These are phyloP conservation scores for Brassica nigra DNA, from an alignment of 345 rosid genomes.

Conservation along the genomic window DNA sequence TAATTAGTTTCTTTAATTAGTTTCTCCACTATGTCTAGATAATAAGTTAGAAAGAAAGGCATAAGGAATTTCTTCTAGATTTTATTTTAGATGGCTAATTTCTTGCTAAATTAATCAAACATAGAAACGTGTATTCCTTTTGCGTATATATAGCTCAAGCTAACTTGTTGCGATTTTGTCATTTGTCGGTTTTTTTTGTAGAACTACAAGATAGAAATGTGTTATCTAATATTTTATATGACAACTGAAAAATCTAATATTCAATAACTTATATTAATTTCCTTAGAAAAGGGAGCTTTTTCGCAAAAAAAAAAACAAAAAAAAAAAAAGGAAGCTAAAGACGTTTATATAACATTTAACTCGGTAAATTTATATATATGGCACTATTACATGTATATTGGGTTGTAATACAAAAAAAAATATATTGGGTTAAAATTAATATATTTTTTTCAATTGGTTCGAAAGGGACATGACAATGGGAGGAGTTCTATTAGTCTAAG, in stretches of 20 bases:
- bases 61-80: not conserved
- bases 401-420: not conserved
- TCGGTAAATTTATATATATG: not conserved
- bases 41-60: not conserved
- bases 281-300: not conserved
- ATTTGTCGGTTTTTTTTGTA: not conserved
- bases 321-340: not conserved
- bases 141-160: not conserved
- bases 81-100: not conserved
- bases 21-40: constrained; percentile 12
- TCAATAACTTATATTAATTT: not conserved
- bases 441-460: constrained; percentile 8
- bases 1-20: not conserved
- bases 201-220: not conserved
- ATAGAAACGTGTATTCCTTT: not conserved
- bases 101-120: not conserved
- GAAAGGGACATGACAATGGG: constrained; percentile 26
- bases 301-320: no score
- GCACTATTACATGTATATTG: constrained; percentile 12
- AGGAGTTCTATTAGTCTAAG: constrained; percentile 15
- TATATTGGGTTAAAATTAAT: not conserved
- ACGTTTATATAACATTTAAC: not conserved
- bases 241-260: not conserved
- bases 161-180: not conserved
- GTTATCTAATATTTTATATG: not conserved